These are phyloP conservation scores for Fraxinus cuspidata DNA, from an alignment of 257 asterid species.

Conservation along the genomic window DNA sequence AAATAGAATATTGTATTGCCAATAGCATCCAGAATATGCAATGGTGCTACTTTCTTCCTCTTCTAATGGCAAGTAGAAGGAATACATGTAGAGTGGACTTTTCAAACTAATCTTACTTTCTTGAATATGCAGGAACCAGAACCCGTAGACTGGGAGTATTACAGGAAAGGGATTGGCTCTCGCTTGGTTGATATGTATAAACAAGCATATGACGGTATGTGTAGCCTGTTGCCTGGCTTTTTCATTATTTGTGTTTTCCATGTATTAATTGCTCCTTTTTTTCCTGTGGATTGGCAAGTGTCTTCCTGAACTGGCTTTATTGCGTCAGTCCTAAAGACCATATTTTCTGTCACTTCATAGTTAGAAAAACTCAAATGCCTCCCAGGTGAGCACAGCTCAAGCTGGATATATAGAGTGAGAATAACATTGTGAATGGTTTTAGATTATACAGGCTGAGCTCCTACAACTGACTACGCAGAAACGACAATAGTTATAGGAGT, in stretches of 20 bases:
- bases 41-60: too few species aligned
- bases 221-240: not conserved
- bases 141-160: slow-evolving; percentile 45
- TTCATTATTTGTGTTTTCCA: not conserved
- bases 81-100: not conserved
- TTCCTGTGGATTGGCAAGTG: not conserved
- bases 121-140: not conserved
- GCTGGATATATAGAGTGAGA: not conserved
- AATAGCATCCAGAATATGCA: too few species aligned
- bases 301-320: slow-evolving; percentile 2
- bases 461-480: not conserved
- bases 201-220: slow-evolving; percentile 39
- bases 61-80: not conserved
- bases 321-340: not conserved
- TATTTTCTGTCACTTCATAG: slow-evolving; percentile 1
- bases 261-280: not conserved
- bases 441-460: not conserved
- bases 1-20: too few species aligned
- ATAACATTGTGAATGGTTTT: not conserved
- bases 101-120: not conserved
- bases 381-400: not conserved
- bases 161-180: slow-evolving; percentile 53
- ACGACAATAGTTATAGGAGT: not conserved
- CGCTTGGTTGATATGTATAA: slow-evolving; percentile 49
- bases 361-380: slow-evolving; percentile 7